Percentiles rank a stretch among this genome's conserved stretches.
These are phyloP conservation scores for Catunica adiposa DNA, from an alignment of 2,329 filamentous ascomycete species.

Conservation along the genomic window DNA sequence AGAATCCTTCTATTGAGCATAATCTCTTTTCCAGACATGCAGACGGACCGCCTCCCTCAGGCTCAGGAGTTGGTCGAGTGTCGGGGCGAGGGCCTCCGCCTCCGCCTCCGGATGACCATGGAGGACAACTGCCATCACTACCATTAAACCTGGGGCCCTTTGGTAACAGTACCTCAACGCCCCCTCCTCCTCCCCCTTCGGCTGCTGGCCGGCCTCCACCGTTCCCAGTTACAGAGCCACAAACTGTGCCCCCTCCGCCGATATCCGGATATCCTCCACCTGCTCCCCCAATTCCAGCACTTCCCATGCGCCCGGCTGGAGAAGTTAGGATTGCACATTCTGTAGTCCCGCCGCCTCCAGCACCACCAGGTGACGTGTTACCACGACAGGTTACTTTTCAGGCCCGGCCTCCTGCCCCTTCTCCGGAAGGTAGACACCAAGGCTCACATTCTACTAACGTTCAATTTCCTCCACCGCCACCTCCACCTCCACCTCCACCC, in stretches of 20 bases:
- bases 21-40: not conserved
- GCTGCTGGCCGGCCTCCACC: not conserved
- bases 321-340: constrained; percentile 1
- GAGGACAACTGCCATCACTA: not conserved
- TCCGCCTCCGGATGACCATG: constrained; percentile 1
- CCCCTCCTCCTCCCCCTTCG: not conserved
- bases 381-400: not conserved
- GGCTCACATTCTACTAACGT: not conserved
- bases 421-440: not conserved
- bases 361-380: not conserved
- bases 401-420: not conserved
- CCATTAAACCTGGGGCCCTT: not conserved
- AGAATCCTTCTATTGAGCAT: not conserved
- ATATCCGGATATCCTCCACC: not conserved
- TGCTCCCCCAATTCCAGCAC: not conserved
- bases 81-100: not conserved
- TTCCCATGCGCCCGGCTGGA: not conserved
- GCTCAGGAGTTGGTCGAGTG: not conserved
- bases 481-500: not conserved
- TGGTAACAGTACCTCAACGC: not conserved
- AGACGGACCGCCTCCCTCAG: not conserved
- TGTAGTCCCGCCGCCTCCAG: constrained; percentile 1
- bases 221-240: not conserved
- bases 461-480: constrained; percentile 2
- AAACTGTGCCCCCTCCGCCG: not conserved